These are phyloP conservation scores for Clavariopsis aquatica DNA, from an alignment of 495 filamentous ascomycete species.

Conservation along the genomic window DNA sequence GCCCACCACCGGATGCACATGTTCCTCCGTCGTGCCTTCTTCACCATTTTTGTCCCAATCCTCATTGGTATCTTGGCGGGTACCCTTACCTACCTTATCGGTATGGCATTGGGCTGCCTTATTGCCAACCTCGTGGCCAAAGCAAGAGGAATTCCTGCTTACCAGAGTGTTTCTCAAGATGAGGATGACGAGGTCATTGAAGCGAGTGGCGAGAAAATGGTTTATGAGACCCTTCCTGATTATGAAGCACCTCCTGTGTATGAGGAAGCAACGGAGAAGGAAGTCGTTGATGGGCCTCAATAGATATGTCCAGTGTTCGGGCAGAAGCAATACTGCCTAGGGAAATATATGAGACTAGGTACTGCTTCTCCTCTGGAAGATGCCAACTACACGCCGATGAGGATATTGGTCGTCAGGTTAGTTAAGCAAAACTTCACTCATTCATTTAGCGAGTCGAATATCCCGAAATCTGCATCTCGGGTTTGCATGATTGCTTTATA, in stretches of 20 bases:
- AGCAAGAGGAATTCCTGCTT: slow-evolving; percentile 30
- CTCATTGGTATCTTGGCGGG: slow-evolving; percentile 41
- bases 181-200: slow-evolving; percentile 25
- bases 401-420: neutral
- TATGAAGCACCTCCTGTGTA: slow-evolving; percentile 39
- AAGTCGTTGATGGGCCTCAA: slow-evolving; percentile 27
- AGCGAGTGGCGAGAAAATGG: slow-evolving; percentile 29
- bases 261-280: slow-evolving; percentile 38
- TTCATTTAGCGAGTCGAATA: too few species aligned
- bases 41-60: slow-evolving; percentile 37
- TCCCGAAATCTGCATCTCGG: too few species aligned
- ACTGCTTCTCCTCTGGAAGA: neutral
- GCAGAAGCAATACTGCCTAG: neutral
- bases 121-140: slow-evolving; percentile 36
- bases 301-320: neutral
- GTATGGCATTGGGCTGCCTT: slow-evolving; percentile 37
- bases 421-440: neutral
- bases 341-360: neutral
- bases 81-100: slow-evolving; percentile 37
- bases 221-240: slow-evolving; percentile 32
- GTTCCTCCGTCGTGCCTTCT: slow-evolving; percentile 35
- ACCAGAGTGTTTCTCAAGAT: slow-evolving; percentile 28
- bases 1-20: slow-evolving; percentile 25
- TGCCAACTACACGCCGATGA: neutral
- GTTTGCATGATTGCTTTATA: too few species aligned